Conservation (phyloP, 176 grass and related monocot genomes). For the Stipa capillata region DNA sequence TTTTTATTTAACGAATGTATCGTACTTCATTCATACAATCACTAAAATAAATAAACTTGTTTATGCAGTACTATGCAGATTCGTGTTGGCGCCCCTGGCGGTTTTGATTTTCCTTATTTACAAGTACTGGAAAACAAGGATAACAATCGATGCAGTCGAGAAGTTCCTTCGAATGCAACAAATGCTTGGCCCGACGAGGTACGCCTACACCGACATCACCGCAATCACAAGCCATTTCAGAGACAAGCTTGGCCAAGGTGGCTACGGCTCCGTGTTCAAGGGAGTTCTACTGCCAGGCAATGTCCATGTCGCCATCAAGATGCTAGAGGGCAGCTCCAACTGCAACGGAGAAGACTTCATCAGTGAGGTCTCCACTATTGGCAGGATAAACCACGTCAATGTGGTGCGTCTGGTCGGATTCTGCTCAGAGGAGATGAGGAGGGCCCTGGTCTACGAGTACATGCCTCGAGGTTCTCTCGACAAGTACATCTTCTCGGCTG, state of each 20-base stretch:
- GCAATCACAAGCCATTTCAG: constrained; percentile 47
- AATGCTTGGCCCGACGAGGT: constrained; percentile 14
- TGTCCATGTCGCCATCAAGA: constrained; percentile 28
- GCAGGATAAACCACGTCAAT: constrained; percentile 41
- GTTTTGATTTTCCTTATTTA: constrained; percentile 19
- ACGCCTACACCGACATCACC: constrained; percentile 30
- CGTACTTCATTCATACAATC: no score
- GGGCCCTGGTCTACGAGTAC: constrained; percentile 34
- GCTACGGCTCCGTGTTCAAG: constrained; percentile 36
- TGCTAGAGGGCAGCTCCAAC: not conserved
- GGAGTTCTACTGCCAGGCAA: not conserved
- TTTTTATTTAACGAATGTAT: no score
- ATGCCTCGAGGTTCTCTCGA: constrained; percentile 39
- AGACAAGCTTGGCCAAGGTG: constrained; percentile 46
- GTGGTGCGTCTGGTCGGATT: constrained; percentile 22
- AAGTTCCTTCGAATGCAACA: constrained; percentile 32
- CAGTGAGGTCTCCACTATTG: constrained; percentile 38
- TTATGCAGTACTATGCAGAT: constrained; percentile 8
- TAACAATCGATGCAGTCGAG: constrained; percentile 22
- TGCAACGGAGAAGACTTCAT: constrained; percentile 57
- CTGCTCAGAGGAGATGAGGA: constrained; percentile 24
- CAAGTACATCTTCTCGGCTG: constrained; percentile 33
- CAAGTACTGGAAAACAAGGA: constrained; percentile 27
- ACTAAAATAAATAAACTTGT: not conserved
- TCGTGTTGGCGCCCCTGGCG: not conserved